phyloP scores from a whole-genome alignment of 2,329 filamentous ascomycete species.

The Nothopassalora personata region DNA sequence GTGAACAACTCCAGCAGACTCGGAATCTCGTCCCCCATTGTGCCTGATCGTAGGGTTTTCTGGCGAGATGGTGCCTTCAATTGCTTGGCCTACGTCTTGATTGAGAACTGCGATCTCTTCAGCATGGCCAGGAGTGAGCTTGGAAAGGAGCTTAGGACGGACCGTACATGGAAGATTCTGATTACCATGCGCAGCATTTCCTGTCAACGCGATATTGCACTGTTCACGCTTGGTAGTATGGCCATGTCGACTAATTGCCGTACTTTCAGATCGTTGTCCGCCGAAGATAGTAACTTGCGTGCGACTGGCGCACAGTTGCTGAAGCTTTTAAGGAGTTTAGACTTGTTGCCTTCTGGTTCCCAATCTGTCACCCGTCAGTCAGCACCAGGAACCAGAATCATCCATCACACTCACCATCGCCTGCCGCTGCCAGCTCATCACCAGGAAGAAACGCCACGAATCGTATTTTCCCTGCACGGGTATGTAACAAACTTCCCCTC shows the following conservation, averaged over 20 bases:
- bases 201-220: constrained; percentile 40
- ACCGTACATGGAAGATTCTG: constrained; percentile 38
- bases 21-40: too few species aligned
- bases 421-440: neutral
- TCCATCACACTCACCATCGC: neutral
- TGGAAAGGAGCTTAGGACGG: too few species aligned
- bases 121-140: too few species aligned
- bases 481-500: constrained; percentile 46
- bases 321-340: constrained; percentile 38
- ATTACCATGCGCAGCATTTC: constrained; percentile 67
- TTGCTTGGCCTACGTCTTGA: too few species aligned
- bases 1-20: constrained; percentile 55
- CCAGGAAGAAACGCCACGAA: constrained; percentile 30
- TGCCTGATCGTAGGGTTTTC: too few species aligned
- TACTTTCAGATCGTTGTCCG: constrained; percentile 44
- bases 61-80: too few species aligned
- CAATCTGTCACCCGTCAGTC: constrained; percentile 22
- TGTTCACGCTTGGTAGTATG: constrained; percentile 37
- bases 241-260: constrained; percentile 61
- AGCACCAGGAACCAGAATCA: too few species aligned
- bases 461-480: constrained; percentile 42
- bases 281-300: constrained; percentile 35
- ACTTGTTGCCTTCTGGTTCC: constrained; percentile 35
- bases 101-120: too few species aligned
- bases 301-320: constrained; percentile 34